Base-by-base conservation (phyloP, 2,329 filamentous ascomycete species). In the Sporothrix schenckii region DNA sequence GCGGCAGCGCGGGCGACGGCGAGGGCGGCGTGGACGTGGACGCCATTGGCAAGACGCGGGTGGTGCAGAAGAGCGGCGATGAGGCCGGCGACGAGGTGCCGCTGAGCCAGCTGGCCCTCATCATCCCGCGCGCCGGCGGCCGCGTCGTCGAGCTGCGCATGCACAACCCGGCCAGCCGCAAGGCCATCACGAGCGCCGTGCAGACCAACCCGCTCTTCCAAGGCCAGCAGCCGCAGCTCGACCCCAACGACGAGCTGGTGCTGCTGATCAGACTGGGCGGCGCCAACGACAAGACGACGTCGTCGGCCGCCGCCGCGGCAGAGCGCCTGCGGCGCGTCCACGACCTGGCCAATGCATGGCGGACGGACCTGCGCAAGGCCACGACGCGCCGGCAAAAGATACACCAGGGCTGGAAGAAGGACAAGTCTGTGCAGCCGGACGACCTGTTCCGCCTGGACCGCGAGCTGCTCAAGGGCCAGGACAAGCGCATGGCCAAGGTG, bases 241-340 rank as follows among this genome's bases (percentile, higher is more conserved):
- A 82, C 76, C 80, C 84, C 60, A 86, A 88, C 77, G 88, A 88
- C 78, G 85, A 86, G 78, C 83, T 88, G 27, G 86, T 88, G 80
- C 82, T 88, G 70, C 75, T 85, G 39, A 80, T 88, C 72, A 82
- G 82, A 75, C 78, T 87, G 69, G 85, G 88, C 81, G 78, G 81
- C 41, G 66, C 19, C n/a, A 50, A 27, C 41, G 61, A 34, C 61
- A 66, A 52, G 27, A 27, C 13, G 10, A 10, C 7, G 16, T 49
- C 53, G n/a, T 44, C 39, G 39, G 68, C 50, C 27, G 27, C 27
- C 13, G 69, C 44, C 4, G 69, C 60, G 34, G 72, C 71, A 3
- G 85, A 84, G 69, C 76, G 84, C 50, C 76, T 77, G 63, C 77
- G 77, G 71, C 77, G 83, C 47, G 79, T 83, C 63, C 82, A 81